Base-by-base conservation (phyloP, 129 eudicot genomes). In the Flaveria robusta region DNA sequence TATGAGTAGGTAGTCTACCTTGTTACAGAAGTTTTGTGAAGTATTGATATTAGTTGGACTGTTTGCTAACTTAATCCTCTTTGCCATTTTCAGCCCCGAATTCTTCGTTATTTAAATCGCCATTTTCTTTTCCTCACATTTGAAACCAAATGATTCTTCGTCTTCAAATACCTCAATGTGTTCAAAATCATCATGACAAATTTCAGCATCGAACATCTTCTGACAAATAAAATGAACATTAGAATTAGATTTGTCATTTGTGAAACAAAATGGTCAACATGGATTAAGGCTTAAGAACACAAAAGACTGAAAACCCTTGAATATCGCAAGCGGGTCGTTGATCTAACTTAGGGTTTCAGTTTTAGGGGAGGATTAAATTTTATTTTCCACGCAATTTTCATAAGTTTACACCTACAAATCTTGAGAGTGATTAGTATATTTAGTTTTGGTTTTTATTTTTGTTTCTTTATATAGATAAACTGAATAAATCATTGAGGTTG, bases 21-120 rank as follows among this genome's bases (percentile, higher is more conserved):
- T 85, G 72, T 86, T 89, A 70, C 90, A 84, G 19, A 83, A 77
- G 67, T 86, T 81, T 77, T 84, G 87, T 81, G 79, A 83, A 84
- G 86, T 91, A 3, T 90, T 89, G 45, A 81, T 85, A 7, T 84
- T 87, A 0, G 81, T 81, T 22, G 88, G 86, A 68, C 66, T 79
- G 18, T 70, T 84, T 13, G 45, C 79, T 62, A 85, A 10, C 26
- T 19, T 71, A 50, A 85, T 77, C 65, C 79, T 83, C 79, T 87
- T 34, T 7, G 27, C 1, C 8, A 4, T 34, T 34, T 34, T 34
- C 5, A 34, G 39, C 39, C 39, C 39, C 8, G 39, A 34, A 5
- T 34, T 34, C 4, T 34, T 34, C 7, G 1, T 34, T 34, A 34
- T 34, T 34, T 34, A 7, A 34, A 34, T 84, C 50, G 78, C 49